These are phyloP conservation scores for Zopfia rhizophila DNA, from an alignment of 2,329 filamentous ascomycete species.

Conservation along the genomic window DNA sequence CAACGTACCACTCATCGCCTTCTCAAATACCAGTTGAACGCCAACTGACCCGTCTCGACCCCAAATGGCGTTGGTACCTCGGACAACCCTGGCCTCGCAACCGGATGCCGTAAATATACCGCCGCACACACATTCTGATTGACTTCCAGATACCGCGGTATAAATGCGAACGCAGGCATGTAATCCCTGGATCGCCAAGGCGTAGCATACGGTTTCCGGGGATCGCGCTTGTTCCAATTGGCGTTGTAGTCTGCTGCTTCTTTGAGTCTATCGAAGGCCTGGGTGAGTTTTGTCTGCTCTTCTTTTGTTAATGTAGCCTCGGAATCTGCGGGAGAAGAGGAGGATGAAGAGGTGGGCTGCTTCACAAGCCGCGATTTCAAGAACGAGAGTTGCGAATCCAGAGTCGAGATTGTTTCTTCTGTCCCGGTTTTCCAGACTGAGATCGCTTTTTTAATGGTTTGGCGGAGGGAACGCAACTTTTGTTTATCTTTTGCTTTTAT, in stretches of 20 bases:
- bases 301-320: slow-evolving; percentile 58
- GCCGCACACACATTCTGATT: slow-evolving; percentile 97
- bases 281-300: slow-evolving; percentile 66
- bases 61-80: slow-evolving; percentile 83
- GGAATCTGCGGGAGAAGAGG: slow-evolving; percentile 9
- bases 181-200: slow-evolving; percentile 89
- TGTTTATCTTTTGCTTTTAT: slow-evolving; percentile 79
- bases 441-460: slow-evolving; percentile 71
- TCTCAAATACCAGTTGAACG: slow-evolving; percentile 94
- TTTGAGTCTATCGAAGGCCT: slow-evolving; percentile 66
- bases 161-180: slow-evolving; percentile 93
- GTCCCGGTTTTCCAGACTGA: slow-evolving; percentile 60
- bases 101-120: slow-evolving; percentile 93
- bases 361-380: slow-evolving; percentile 40
- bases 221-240: slow-evolving; percentile 62
- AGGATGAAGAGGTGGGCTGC: slow-evolving; percentile 1
- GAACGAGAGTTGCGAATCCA: slow-evolving; percentile 60
- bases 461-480: slow-evolving; percentile 77
- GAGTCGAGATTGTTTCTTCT: slow-evolving; percentile 57
- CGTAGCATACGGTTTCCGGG: slow-evolving; percentile 80
- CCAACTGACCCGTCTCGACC: slow-evolving; percentile 76
- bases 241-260: slow-evolving; percentile 80
- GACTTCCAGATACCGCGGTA: slow-evolving; percentile 94
- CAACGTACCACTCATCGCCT: slow-evolving; percentile 67
- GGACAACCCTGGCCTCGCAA: slow-evolving; percentile 80